phyloP scores from a whole-genome alignment of 805 yeast genomes.

The Candida montana region DNA sequence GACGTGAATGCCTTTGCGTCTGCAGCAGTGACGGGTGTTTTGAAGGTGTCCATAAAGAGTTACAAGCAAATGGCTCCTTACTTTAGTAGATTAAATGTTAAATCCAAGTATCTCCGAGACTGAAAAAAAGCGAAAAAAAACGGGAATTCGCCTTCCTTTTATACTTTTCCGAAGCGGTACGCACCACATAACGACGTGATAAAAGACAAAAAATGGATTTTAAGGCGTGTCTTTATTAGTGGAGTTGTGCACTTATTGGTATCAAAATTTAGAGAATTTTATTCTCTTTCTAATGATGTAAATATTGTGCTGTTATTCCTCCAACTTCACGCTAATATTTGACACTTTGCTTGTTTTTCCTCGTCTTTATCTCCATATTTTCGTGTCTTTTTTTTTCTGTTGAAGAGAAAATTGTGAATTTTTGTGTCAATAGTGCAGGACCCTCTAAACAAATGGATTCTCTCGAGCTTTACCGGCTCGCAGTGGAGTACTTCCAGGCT shows the following conservation, averaged over 20 bases:
- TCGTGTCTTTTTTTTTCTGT: not conserved
- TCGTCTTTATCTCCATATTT: not conserved
- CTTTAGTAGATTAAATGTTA: not conserved
- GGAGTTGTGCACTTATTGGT: no score
- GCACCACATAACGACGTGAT: conserved; percentile 1
- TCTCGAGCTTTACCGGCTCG: conserved; percentile 1
- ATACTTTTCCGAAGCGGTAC: conserved; percentile 9
- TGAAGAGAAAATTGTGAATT: no score
- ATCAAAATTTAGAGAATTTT: not conserved
- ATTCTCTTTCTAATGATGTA: no score
- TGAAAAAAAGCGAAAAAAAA: conserved; percentile 1
- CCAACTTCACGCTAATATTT: not conserved
- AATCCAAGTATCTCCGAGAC: not conserved
- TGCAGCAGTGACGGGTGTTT: conserved; percentile 25
- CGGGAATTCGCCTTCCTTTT: conserved; percentile 6
- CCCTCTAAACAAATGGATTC: no score
- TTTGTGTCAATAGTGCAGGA: no score
- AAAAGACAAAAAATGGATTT: no score
- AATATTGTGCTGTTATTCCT: not conserved
- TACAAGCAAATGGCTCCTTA: conserved; percentile 15
- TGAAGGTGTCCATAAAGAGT: conserved; percentile 22
- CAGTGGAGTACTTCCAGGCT: conserved; percentile 2
- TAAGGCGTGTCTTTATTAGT: no score
- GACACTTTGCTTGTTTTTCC: not conserved
- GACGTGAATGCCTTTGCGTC: conserved; percentile 27